Conservation (phyloP, 306 rosid species). For the Casuarina equisetifolia region DNA sequence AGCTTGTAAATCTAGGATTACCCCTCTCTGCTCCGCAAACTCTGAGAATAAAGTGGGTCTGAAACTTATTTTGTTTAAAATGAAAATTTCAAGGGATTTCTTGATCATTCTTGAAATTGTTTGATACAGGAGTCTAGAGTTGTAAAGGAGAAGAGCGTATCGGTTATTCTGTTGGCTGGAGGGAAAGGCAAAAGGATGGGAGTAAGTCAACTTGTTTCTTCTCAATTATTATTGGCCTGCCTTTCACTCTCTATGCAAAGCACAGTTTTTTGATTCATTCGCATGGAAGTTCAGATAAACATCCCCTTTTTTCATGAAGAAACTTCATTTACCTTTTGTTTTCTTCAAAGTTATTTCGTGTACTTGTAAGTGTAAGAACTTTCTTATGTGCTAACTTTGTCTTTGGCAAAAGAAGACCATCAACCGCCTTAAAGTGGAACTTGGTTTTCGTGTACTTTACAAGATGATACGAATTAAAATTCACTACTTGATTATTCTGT, state of each 20-base stretch:
- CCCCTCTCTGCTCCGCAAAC: slow-evolving; percentile 25
- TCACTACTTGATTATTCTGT: not conserved
- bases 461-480: not conserved
- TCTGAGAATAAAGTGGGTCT: slow-evolving; percentile 26
- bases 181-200: slow-evolving; percentile 94
- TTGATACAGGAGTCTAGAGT: slow-evolving; percentile 22
- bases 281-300: not conserved
- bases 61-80: not conserved
- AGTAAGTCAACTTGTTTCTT: slow-evolving; percentile 38
- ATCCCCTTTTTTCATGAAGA: too few species aligned
- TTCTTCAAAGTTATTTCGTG: too few species aligned
- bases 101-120: not conserved
- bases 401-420: not conserved
- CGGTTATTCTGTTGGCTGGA: slow-evolving; percentile 76
- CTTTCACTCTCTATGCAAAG: not conserved
- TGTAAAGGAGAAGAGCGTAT: slow-evolving; percentile 62
- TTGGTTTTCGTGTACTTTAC: not conserved
- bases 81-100: not conserved
- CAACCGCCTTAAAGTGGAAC: not conserved
- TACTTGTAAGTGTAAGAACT: too few species aligned
- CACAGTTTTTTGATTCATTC: not conserved
- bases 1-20: slow-evolving; percentile 25
- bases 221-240: not conserved
- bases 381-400: not conserved
- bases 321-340: too few species aligned